A percentile compares a stretch with the other conserved stretches of the same genome.
Conservation (phyloP, 2,329 filamentous ascomycete genomes). For the Graphium sp. region DNA sequence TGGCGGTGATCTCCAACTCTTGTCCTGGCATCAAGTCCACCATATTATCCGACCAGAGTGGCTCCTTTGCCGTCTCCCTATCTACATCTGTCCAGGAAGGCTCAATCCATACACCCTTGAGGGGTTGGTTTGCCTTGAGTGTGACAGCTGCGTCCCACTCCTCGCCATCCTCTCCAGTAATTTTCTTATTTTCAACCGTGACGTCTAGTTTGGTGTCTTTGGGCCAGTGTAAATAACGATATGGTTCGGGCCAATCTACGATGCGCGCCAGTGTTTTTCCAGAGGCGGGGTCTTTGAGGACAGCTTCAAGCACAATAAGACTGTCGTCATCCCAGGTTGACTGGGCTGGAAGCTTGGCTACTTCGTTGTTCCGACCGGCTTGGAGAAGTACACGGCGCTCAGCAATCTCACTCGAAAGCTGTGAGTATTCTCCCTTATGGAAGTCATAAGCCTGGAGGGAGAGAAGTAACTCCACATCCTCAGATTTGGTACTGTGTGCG, state of each 20-base stretch:
- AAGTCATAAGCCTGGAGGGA: conserved; percentile 1
- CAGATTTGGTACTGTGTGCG: background rate
- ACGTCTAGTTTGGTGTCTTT: no score
- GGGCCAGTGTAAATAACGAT: conserved; percentile 2
- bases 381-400: background rate
- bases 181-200: no score
- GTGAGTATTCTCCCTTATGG: background rate
- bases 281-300: background rate
- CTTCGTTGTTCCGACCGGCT: conserved; percentile 1
- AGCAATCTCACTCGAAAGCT: background rate
- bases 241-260: conserved; percentile 3
- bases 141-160: conserved; percentile 1
- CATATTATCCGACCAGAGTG: conserved; percentile 2
- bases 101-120: conserved; percentile 1
- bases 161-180: background rate
- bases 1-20: background rate
- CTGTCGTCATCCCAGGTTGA: conserved; percentile 1
- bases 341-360: background rate
- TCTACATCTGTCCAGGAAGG: background rate
- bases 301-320: background rate
- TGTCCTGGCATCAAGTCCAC: background rate
- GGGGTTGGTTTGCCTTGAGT: background rate
- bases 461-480: background rate
- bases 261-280: conserved; percentile 2
- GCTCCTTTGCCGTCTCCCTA: background rate